phyloP scores from a whole-genome alignment of 805 yeast genomes.

The Pichia exigua region DNA sequence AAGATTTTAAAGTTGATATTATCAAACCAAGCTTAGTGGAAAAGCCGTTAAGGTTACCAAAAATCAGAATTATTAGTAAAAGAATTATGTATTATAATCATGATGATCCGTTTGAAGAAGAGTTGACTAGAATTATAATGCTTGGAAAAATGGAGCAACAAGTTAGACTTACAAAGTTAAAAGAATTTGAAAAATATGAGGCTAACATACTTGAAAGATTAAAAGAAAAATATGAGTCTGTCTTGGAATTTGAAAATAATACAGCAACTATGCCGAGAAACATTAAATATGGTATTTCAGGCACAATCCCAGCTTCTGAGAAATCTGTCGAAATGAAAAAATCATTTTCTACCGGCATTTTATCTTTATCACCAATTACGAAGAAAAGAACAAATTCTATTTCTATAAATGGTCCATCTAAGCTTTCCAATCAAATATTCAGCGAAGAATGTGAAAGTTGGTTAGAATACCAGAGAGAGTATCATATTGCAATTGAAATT shows the following conservation, averaged over 20 bases:
- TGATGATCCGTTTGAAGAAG: conserved; percentile 85
- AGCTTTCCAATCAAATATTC: conserved; percentile 14
- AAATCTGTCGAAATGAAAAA: neutral
- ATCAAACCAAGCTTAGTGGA: conserved; percentile 28
- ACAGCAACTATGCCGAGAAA: conserved; percentile 7
- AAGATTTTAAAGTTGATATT: conserved; percentile 26
- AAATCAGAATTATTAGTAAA: conserved; percentile 45
- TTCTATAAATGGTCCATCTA: conserved; percentile 9
- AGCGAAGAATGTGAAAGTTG: conserved; percentile 21
- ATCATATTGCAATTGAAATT: conserved; percentile 17
- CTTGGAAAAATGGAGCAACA: conserved; percentile 62
- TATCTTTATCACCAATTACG: neutral
- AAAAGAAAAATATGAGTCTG: conserved; percentile 27
- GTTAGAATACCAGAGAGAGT: conserved; percentile 15
- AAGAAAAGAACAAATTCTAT: neutral
- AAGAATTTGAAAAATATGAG: conserved; percentile 19
- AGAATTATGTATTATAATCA: conserved; percentile 60
- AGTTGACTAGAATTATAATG: conserved; percentile 55
- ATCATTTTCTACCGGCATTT: conserved; percentile 3
- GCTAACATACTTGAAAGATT: conserved; percentile 15
- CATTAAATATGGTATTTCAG: neutral
- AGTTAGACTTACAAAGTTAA: conserved; percentile 43
- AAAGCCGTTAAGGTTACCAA: conserved; percentile 45
- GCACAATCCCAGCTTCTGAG: neutral
- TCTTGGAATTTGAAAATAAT: conserved; percentile 15